These are phyloP conservation scores for Elsinoe necatrix DNA, from an alignment of 2,329 filamentous ascomycete genomes.

Conservation along the genomic window DNA sequence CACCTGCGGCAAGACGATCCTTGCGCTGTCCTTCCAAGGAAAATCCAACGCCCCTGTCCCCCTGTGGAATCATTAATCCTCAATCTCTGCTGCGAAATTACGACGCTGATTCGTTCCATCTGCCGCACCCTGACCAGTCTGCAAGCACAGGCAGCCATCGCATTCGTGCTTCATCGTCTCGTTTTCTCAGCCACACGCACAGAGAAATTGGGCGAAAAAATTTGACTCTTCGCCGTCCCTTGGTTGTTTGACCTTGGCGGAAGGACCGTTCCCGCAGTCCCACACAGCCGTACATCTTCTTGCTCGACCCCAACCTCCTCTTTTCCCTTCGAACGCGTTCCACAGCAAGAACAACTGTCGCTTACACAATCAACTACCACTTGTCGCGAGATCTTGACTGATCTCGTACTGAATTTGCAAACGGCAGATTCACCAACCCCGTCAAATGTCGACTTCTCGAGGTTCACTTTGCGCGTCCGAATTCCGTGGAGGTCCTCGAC, in stretches of 20 bases:
- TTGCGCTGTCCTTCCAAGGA: conserved; percentile 7
- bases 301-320: conserved; percentile 10
- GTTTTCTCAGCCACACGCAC: conserved; percentile 14
- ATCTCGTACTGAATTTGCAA: conserved; percentile 14
- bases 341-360: conserved; percentile 6
- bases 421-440: background rate
- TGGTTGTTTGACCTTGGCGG: conserved; percentile 13
- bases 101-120: conserved; percentile 14
- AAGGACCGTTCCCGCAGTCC: conserved; percentile 10
- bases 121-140: conserved; percentile 6
- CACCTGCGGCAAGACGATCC: conserved; percentile 10
- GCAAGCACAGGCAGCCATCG: conserved; percentile 10
- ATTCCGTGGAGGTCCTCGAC: conserved; percentile 12
- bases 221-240: background rate
- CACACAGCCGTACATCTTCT: background rate
- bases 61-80: background rate
- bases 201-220: conserved; percentile 6
- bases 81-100: conserved; percentile 10
- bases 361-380: conserved; percentile 1
- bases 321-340: conserved; percentile 15
- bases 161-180: conserved; percentile 12
- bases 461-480: conserved; percentile 5
- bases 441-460: conserved; percentile 14
- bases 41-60: conserved; percentile 14
- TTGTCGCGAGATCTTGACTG: conserved; percentile 14